These are phyloP conservation scores for Alternaria gaisen DNA, from an alignment of 2,329 filamentous ascomycete genomes.

Conservation along the genomic window DNA sequence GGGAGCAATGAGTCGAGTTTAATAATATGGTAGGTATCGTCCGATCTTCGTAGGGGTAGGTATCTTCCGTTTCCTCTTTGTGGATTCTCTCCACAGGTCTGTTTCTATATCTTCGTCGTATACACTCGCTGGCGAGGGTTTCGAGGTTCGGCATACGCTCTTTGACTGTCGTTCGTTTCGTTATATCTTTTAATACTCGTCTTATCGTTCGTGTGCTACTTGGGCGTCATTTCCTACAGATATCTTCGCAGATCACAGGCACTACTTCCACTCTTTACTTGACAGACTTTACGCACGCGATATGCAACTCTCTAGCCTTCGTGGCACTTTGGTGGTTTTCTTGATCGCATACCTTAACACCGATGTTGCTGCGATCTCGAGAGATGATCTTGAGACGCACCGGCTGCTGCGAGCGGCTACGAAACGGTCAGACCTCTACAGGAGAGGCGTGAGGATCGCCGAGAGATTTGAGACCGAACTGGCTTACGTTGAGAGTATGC, in stretches of 20 bases:
- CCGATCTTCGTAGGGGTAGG: slow-evolving; percentile 6
- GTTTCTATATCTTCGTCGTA: not conserved
- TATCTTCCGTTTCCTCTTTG: slow-evolving; percentile 5
- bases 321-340: slow-evolving; percentile 22
- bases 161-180: not conserved
- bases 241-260: not conserved
- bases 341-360: slow-evolving; percentile 24
- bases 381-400: slow-evolving; percentile 16
- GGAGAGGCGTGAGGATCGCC: slow-evolving; percentile 36
- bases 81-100: not conserved
- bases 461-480: slow-evolving; percentile 40
- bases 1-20: not conserved
- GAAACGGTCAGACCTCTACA: slow-evolving; percentile 34
- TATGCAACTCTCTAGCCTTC: slow-evolving; percentile 26
- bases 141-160: not conserved
- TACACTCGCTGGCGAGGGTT: slow-evolving; percentile 13
- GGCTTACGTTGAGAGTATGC: slow-evolving; percentile 47
- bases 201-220: not conserved
- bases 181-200: not conserved
- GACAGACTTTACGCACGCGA: not conserved
- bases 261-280: not conserved
- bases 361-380: slow-evolving; percentile 16
- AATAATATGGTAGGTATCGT: not conserved
- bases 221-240: not conserved
- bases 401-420: slow-evolving; percentile 46